Base-by-base conservation (phyloP, 371 early-diverging fungal species). In the Saksenaea vasiformis region DNA sequence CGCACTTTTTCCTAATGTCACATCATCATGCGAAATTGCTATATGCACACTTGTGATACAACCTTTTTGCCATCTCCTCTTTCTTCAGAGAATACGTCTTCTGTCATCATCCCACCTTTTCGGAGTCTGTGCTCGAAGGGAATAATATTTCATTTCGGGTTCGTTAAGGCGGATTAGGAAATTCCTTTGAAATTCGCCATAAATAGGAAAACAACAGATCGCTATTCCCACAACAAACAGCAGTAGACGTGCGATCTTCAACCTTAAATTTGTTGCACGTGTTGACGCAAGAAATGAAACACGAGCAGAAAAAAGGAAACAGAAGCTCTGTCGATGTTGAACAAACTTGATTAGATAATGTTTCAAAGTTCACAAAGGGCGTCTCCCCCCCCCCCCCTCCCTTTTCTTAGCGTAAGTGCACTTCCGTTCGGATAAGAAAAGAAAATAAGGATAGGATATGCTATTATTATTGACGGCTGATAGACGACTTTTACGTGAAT, bases 251-350 rank as follows among this genome's bases (percentile, higher is more conserved):
- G n/a, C 51, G 22, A 47, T 47, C 22, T 47, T 47, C 22, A 47
- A 47, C 51, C 15, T 51, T 35, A 51, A 44, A 15, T 17, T 22
- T 17, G 4, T 44, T 43, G 60, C 26, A 28, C 37, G 35, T 34
- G 17, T 54, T 14, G 24, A 26, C 17, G 14, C 26, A 53, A 51
- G 54, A 37, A 24, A 27, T 59, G 41, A 59, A 38, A 43, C 26
- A 44, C 26, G 51, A 51, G 28, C 15, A 54, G n/a, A 61, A 47
- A 61, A 14, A 34, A 17, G 35, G 47, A 17, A 26, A 59, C 37
- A 39, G 22, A 58, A 36, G 38, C 38, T 34, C 15, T 39, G n/a
- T 5, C 39, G n/a, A 39, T 39, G 39, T 39, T 39, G 39, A 39
- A 39, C 39, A 39, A 39, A 39, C 39, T 39, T 39, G 39, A 39